Base-by-base conservation (phyloP, 83 land plant species). In the Diphasiastrum complanatum region DNA sequence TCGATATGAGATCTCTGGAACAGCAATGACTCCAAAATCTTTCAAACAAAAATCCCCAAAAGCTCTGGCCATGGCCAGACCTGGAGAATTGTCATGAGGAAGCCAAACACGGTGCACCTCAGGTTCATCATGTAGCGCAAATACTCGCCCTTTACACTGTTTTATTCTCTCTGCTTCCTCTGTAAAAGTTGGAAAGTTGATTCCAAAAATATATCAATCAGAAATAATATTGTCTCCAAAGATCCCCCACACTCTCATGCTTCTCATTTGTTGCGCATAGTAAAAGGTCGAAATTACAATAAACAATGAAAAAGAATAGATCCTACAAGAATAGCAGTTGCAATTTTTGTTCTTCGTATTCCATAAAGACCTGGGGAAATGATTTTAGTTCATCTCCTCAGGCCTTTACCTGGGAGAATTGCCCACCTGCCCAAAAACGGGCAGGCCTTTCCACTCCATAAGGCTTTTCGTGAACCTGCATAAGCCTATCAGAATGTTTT, bases 81-180 rank as follows among this genome's bases (percentile, higher is more conserved):
- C 59, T 6, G 59, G 59, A 25, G 59, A 55, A 30, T 55, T 55
- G 6, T 55, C 59, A 30, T 55, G 59, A 16, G 59, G 59, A 11
- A 55, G 59, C 59, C 59, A 55, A 6, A 55, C 59, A 14, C 59
- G 59, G 35, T 55, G 59, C 14, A 55, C 59, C 35, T 55, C 59
- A 20, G 59, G 59, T 30, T 55, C 59, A 27, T 55, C 59, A 30
- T 55, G 59, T 12, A 55, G 19, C 14, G 59, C 59, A 55, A 55
- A 55, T 0, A 55, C 59, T 26, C 59, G 59, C 11, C 59, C n/a
- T n/a, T n/a, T n/a, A n/a, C n/a, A n/a, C n/a, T n/a, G n/a, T n/a
- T n/a, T n/a, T n/a, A n/a, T n/a, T 1, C 59, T 55, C 34, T 55
- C 59, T 6, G 59, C 59, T 19, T 55, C 59, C 59, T 55, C 59